Percentiles rank a stretch among this genome's conserved stretches.
phyloP scores from a whole-genome alignment of 208 protist genomes.

The Novymonas esmeraldas region DNA sequence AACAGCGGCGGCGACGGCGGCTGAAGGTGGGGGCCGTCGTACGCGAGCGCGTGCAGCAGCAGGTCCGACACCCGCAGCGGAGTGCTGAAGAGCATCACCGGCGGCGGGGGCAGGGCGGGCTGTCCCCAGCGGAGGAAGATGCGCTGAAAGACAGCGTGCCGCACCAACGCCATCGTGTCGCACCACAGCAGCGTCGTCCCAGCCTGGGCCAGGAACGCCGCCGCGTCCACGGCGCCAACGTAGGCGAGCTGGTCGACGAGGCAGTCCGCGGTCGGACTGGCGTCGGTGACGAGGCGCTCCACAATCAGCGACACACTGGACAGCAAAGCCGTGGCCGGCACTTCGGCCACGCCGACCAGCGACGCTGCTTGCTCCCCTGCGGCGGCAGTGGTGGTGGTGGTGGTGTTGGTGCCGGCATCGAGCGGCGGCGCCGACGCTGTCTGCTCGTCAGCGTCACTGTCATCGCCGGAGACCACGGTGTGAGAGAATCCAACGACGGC shows the following conservation, averaged over 20 bases:
- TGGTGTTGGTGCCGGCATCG: not conserved
- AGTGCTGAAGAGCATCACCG: conserved; percentile 40
- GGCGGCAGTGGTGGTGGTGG: not conserved
- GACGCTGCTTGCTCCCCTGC: conserved; percentile 2
- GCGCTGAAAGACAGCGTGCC: conserved; percentile 75
- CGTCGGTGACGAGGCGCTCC: conserved; percentile 30
- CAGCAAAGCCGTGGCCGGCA: conserved; percentile 25
- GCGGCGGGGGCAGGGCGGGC: conserved; percentile 42
- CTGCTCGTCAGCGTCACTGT: conserved; percentile 1
- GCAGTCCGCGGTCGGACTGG: conserved; percentile 51
- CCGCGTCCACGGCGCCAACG: conserved; percentile 59
- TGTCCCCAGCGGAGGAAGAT: conserved; percentile 81
- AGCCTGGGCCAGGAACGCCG: conserved; percentile 73
- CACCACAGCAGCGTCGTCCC: conserved; percentile 71
- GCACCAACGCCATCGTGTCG: conserved; percentile 62
- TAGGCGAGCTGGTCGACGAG: conserved; percentile 62
- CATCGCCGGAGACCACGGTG: conserved; percentile 3
- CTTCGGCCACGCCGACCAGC: conserved; percentile 16
- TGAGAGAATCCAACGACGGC: conserved; percentile 5
- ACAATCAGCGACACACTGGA: conserved; percentile 64
- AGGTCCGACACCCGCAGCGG: conserved; percentile 50
- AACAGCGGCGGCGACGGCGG: conserved; percentile 26
- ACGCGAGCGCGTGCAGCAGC: conserved; percentile 50
- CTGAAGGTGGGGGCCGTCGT: conserved; percentile 43
- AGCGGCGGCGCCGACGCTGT: no score